Evolutionary conservation across 164 flowering plant genomes (phyloP), one percentile per base, ranked within the genome.

Genomic region (Liriodendron chinense): DNA sequence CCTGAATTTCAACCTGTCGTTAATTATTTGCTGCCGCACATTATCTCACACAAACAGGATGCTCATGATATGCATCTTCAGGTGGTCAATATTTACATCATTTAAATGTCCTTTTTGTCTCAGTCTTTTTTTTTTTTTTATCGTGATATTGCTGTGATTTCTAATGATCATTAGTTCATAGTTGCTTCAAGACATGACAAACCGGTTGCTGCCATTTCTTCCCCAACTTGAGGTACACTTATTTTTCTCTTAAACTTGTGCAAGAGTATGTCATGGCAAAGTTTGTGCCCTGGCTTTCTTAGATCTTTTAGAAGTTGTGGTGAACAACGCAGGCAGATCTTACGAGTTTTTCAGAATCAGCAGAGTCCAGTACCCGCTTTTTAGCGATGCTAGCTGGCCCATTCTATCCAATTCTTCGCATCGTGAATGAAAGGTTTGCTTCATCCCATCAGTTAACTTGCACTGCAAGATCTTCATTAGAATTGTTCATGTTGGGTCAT

Each of bases 351-450:
- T 50, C 85, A 56, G 97, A 94, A 79, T 88, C 84, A 77, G 75
- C 93, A 56, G 96, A 94, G 69, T 68, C 87, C 72, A 87, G 69
- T 76, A 69, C 86, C 7, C 93, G 91, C 74, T 92, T 91, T 84
- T 90, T 94, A 75, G 94, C 97, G 3, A 92, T 94, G 96, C 94
- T 94, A 82, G 87, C 92, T 70, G 97, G 97, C 76, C 97, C 97
- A 65, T 90, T 88, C 74, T 92, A 94, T 84, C 98, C 98, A 34
- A 89, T 94, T 76, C 92, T 94, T 75, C 82, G 81, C 49, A 69
- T 89, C 78, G 88, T 86, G 65, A 87, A 80, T 76, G 96, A 92
- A 80, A 91, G 96, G 98, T 94, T 68, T 50, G 85, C 83, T 65
- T 59, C 70, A 9, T 80, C 47, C 49, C 68, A 48, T 24, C 26